Conservation (phyloP, 2,329 filamentous ascomycete genomes). For the Ilyonectria robusta region DNA sequence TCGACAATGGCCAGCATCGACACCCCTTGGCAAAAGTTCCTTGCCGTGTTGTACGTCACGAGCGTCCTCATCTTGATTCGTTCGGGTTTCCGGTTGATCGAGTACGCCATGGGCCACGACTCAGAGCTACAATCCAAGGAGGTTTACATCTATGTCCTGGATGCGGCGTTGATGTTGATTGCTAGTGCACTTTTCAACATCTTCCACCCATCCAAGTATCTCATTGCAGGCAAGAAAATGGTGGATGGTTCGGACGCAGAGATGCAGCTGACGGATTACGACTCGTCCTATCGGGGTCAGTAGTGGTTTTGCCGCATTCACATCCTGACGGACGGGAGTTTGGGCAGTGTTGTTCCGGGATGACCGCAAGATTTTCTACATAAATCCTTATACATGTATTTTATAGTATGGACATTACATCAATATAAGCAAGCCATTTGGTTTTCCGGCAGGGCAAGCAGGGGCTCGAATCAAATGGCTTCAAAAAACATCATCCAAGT, state of each 20-base stretch:
- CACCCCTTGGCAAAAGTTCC: not conserved
- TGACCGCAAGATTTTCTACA: too few relatives aligned
- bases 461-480: too few relatives aligned
- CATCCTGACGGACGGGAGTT: too few relatives aligned
- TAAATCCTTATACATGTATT: too few relatives aligned
- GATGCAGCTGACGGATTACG: not conserved
- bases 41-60: not conserved
- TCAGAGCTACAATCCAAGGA: not conserved
- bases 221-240: not conserved
- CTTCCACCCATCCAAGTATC: slow-evolving; percentile 7
- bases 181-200: slow-evolving; percentile 3
- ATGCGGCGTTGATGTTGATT: not conserved
- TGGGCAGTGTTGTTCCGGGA: too few relatives aligned
- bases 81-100: not conserved
- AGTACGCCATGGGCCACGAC: not conserved
- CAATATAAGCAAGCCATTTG: too few relatives aligned
- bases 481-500: too few relatives aligned
- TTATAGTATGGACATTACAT: too few relatives aligned
- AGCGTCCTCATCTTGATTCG: not conserved
- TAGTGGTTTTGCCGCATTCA: not conserved
- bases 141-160: not conserved
- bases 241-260: not conserved
- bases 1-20: not conserved
- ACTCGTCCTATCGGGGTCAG: not conserved
- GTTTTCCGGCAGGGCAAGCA: too few relatives aligned